Conservation (phyloP, 345 rosid genomes). For the Eucalyptus leucophloia region DNA sequence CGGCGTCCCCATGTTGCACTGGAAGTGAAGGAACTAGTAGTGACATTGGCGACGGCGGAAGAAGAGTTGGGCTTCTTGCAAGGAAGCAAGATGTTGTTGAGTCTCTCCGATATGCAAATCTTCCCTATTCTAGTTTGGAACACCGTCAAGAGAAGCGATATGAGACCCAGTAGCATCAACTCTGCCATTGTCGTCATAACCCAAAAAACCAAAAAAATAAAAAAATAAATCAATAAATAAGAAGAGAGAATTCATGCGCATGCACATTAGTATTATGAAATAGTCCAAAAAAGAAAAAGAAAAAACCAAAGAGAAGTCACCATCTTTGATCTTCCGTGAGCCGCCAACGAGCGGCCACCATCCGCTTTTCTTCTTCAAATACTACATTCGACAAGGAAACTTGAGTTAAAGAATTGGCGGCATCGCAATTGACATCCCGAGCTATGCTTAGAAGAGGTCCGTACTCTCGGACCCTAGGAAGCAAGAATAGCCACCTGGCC, state of each 20-base stretch:
- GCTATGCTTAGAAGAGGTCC: background rate
- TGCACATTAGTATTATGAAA: no score
- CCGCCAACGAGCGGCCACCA: no score
- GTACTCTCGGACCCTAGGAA: background rate
- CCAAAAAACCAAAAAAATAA: background rate
- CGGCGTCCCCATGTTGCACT: background rate
- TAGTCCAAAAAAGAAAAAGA: no score
- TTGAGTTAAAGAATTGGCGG: no score
- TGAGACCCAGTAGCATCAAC: constrained; percentile 79
- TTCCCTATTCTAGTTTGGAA: constrained; percentile 5
- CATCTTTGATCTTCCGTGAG: constrained; percentile 70
- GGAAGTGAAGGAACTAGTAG: constrained; percentile 1
- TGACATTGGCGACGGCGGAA: constrained; percentile 16
- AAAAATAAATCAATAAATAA: no score
- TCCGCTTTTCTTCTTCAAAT: no score
- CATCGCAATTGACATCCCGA: no score
- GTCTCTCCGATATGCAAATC: constrained; percentile 24
- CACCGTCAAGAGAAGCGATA: constrained; percentile 62
- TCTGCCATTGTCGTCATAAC: constrained; percentile 14
- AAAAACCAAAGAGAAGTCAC: background rate
- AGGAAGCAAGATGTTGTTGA: constrained; percentile 38
- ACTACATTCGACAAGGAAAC: background rate
- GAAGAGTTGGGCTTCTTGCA: constrained; percentile 13
- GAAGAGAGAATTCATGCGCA: no score
- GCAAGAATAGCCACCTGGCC: constrained; percentile 33